A percentile compares a stretch with the other conserved stretches of the same genome.
Conservation (phyloP, 1,284 basidiomycete genomes). For the Cutaneotrichosporon dermatis region DNA sequence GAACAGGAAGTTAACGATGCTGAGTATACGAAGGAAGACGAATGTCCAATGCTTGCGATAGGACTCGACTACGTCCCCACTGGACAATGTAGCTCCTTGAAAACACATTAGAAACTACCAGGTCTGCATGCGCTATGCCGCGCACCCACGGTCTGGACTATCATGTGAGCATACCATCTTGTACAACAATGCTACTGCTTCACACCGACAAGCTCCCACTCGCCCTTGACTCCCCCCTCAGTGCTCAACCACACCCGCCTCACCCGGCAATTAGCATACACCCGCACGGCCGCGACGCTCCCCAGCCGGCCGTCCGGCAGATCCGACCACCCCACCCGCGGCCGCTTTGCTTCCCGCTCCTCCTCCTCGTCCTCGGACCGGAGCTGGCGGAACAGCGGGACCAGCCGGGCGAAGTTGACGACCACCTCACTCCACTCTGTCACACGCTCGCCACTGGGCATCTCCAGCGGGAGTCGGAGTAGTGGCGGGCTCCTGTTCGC, state of each 20-base stretch:
- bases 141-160: neutral
- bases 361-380: neutral
- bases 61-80: too few species aligned
- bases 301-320: constrained; percentile 61
- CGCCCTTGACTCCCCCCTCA: constrained; percentile 7
- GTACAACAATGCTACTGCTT: neutral
- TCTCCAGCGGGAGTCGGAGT: constrained; percentile 68
- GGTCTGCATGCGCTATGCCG: too few species aligned
- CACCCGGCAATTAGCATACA: constrained; percentile 76
- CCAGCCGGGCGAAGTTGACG: constrained; percentile 59
- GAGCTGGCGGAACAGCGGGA: constrained; percentile 56
- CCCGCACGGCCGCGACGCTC: constrained; percentile 64
- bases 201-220: constrained; percentile 7
- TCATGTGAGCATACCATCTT: neutral
- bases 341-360: neutral
- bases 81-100: too few species aligned
- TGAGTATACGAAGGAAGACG: too few species aligned
- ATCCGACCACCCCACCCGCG: constrained; percentile 2
- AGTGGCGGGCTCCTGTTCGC: constrained; percentile 53
- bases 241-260: constrained; percentile 67
- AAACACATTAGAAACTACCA: too few species aligned
- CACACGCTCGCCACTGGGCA: constrained; percentile 57
- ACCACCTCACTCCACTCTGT: constrained; percentile 69
- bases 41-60: too few species aligned
- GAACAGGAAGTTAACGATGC: too few species aligned